Evolutionary conservation across 2,329 filamentous ascomycete genomes (phyloP).

Genomic region (Sporothrix protearum): DNA sequence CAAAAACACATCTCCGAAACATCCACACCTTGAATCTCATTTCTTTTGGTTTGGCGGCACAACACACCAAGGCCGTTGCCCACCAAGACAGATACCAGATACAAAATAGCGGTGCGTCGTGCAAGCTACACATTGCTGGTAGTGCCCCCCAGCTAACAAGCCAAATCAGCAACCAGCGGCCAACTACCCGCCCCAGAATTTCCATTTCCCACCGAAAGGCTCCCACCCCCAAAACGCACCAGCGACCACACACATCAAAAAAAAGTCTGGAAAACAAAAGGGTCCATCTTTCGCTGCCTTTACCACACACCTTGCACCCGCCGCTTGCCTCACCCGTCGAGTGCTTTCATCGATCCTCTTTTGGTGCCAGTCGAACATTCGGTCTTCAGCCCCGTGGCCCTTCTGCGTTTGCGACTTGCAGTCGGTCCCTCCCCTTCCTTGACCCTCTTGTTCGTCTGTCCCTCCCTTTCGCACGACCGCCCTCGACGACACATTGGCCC

Average conservation of each 20-base stretch:
- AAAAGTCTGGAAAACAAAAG: slow-evolving; percentile 7
- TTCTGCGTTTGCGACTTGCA: slow-evolving; percentile 8
- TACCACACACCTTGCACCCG: slow-evolving; percentile 1
- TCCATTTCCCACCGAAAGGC: neutral
- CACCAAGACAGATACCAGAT: neutral
- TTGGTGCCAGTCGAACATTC: neutral
- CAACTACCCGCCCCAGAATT: neutral
- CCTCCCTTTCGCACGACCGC: slow-evolving; percentile 1
- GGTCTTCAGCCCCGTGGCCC: neutral
- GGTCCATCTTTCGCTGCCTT: neutral
- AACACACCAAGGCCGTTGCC: neutral
- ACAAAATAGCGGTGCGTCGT: slow-evolving; percentile 3
- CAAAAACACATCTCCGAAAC: neutral
- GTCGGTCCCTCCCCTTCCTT: neutral
- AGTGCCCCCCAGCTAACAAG: neutral
- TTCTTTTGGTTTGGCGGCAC: neutral
- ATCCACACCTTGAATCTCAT: neutral
- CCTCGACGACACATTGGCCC: slow-evolving; percentile 1
- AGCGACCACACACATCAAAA: slow-evolving; percentile 11
- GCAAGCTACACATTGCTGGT: neutral
- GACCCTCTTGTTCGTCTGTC: neutral
- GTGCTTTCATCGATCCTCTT: neutral
- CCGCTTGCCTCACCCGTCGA: neutral
- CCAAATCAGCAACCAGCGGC: neutral
- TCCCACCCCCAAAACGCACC: neutral